A percentile compares a stretch with the other conserved stretches of the same genome.
phyloP scores from a whole-genome alignment of 805 yeast species.

The Candida suzukii region DNA sequence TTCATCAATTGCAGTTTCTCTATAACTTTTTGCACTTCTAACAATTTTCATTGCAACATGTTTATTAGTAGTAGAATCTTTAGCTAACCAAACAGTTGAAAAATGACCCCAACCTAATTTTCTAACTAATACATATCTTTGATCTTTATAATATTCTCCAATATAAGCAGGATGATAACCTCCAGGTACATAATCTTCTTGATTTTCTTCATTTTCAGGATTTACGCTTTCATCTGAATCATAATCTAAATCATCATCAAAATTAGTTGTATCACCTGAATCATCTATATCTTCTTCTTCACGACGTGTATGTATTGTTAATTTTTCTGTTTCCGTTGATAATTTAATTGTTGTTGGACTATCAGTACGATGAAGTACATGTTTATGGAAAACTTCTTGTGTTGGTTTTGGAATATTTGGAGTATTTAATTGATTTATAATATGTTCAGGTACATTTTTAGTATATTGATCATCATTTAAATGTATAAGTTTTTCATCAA shows the following conservation, averaged over 20 bases:
- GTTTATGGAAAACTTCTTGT: no score
- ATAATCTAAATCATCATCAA: constrained; percentile 27
- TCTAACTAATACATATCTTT: constrained; percentile 69
- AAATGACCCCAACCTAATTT: constrained; percentile 99
- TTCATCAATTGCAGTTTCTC: constrained; percentile 94
- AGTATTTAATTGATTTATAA: no score
- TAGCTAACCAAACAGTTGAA: constrained; percentile 91
- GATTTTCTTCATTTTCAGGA: constrained; percentile 69
- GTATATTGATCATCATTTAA: constrained; percentile 12
- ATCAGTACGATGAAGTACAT: no score
- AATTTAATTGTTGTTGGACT: neutral
- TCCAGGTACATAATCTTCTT: constrained; percentile 80
- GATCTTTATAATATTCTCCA: constrained; percentile 75
- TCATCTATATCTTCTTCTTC: constrained; percentile 4
- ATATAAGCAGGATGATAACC: constrained; percentile 94
- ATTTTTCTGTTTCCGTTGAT: neutral
- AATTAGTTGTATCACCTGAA: constrained; percentile 20
- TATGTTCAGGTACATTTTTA: neutral
- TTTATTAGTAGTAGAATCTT: constrained; percentile 42
- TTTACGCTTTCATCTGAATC: constrained; percentile 25
- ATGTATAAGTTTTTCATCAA: constrained; percentile 18
- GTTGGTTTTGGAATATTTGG: no score
- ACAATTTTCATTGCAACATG: constrained; percentile 96
- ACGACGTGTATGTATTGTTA: constrained; percentile 8
- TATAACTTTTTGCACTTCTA: constrained; percentile 59